Base-by-base conservation (phyloP, 2,329 filamentous ascomycete species). In the Diaporthe aspalathi region DNA sequence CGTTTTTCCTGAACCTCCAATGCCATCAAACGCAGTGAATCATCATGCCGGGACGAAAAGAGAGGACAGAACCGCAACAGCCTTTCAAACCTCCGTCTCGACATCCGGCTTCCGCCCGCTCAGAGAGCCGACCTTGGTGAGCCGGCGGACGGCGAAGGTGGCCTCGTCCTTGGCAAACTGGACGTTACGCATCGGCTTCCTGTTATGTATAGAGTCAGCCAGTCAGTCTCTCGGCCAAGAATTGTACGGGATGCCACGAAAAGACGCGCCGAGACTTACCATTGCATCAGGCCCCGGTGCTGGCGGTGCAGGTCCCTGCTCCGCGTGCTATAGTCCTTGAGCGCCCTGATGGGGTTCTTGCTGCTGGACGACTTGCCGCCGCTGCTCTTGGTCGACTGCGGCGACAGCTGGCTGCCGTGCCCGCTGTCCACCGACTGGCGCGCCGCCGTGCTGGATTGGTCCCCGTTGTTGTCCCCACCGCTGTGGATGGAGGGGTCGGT, bases 231-330 rank as follows among this genome's bases (percentile, higher is more conserved):
- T 11, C 35, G 12, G 35, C 7, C 7, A 24, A 27, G 2, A 27
- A 50, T 24, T 27, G 12, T 38, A 12, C 35, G 11, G 12, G 22
- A 8, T 14, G 5, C 5, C n/a, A 50, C 12, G 5, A 24, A 16
- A 5, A 24, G 22, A 50, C 1, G 22, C 24, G 45, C 5, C 14
- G 9, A 35, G 29, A 5, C 80, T 74, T 70, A 81, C 94, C 95
- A 98, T 81, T 98, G 95, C 94, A 98, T 97, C 78, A 97, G 77
- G 0, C 95, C 95, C 14, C 95, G 88, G 76, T 98, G 94, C 82
- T 95, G 94, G 0, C 95, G 89, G 79, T 95, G 92, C 79, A 98
- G 86, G 56, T 93, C 90, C 74, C 92, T 90, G 78, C 91, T 94
- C 73, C 90, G 87, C 70, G 86, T 85, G 76, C 90, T 90, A 79